Conservation (phyloP, 108 stramenopile species). For the Cyclotella sp. region DNA sequence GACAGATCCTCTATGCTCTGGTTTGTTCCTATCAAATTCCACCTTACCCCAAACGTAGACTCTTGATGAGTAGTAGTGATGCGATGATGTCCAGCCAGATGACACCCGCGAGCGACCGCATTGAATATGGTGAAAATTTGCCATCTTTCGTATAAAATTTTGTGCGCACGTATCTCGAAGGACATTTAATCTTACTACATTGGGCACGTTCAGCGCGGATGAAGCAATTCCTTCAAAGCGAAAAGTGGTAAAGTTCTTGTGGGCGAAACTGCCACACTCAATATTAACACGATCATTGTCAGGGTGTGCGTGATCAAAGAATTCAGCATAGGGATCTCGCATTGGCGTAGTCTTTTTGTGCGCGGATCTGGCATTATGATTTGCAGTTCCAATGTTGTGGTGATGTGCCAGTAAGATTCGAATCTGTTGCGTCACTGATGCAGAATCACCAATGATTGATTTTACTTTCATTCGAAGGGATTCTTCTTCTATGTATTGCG, state of each 20-base stretch:
- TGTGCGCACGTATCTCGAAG: slow-evolving; percentile 43
- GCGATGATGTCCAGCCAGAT: slow-evolving; percentile 40
- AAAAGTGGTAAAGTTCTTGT: slow-evolving; percentile 16
- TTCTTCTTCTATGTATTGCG: slow-evolving; percentile 36
- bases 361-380: neutral
- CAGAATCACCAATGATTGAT: neutral
- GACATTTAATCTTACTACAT: slow-evolving; percentile 26
- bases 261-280: slow-evolving; percentile 33
- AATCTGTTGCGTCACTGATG: neutral
- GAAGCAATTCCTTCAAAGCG: slow-evolving; percentile 6
- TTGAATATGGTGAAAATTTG: neutral
- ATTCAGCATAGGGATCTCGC: slow-evolving; percentile 82
- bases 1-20: neutral
- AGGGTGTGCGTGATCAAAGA: slow-evolving; percentile 78
- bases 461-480: slow-evolving; percentile 27
- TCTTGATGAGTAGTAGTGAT: slow-evolving; percentile 34
- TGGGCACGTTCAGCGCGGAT: slow-evolving; percentile 15
- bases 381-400: slow-evolving; percentile 9
- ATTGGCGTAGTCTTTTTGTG: neutral
- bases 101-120: neutral
- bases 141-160: slow-evolving; percentile 38
- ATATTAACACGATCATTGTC: slow-evolving; percentile 1
- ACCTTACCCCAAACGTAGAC: slow-evolving; percentile 32
- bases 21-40: neutral
- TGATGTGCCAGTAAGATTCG: slow-evolving; percentile 25